Percentiles rank a stretch among this genome's conserved stretches.
Evolutionary conservation across 83 land plant genomes (phyloP).

Genomic region (Picea mariana): DNA sequence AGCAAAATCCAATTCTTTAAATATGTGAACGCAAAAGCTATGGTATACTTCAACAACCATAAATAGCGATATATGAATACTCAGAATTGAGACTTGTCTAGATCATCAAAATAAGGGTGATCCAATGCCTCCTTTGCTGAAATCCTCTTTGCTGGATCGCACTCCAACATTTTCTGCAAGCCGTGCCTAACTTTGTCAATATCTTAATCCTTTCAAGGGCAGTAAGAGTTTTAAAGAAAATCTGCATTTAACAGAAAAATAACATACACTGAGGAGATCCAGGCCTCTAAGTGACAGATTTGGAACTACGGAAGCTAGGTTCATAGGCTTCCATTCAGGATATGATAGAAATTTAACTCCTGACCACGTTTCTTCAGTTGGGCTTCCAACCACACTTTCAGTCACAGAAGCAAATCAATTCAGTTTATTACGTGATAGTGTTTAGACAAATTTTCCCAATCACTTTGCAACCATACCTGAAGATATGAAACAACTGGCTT

Average conservation of each 20-base stretch:
- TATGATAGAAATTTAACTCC: constrained; percentile 56
- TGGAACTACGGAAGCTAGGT: constrained; percentile 62
- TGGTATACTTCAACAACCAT: no score
- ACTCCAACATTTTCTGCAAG: constrained; percentile 74
- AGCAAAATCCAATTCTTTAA: no score
- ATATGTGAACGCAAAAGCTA: no score
- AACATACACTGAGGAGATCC: constrained; percentile 63
- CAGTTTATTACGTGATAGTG: neutral
- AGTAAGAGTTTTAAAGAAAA: neutral
- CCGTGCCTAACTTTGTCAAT: neutral
- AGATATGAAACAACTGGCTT: constrained; percentile 37
- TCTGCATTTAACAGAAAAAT: neutral
- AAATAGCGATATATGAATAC: no score
- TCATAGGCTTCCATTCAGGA: constrained; percentile 77
- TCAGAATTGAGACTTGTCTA: no score
- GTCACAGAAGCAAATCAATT: neutral
- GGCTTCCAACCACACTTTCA: constrained; percentile 58
- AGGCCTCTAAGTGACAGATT: constrained; percentile 55
- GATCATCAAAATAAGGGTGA: no score
- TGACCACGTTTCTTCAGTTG: constrained; percentile 70
- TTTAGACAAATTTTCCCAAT: neutral
- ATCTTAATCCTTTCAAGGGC: neutral
- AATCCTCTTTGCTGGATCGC: constrained; percentile 74
- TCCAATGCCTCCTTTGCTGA: constrained; percentile 35
- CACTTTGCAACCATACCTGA: constrained; percentile 35